Conservation (phyloP, 208 protist genomes). For the Crithidia brevicula region DNA sequence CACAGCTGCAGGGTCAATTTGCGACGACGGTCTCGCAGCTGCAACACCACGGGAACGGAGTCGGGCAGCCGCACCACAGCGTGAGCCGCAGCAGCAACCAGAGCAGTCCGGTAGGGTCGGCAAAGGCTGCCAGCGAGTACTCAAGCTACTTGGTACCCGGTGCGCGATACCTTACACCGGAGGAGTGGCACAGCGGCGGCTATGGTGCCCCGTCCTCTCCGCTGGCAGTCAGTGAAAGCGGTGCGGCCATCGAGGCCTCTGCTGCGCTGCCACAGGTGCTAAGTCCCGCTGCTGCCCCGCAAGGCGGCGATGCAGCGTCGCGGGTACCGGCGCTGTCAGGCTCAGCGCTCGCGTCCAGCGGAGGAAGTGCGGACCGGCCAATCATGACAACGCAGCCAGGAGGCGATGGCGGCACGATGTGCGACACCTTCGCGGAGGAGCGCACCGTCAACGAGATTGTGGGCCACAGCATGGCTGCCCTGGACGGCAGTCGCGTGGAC, state of each 20-base stretch:
- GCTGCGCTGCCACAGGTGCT: not conserved
- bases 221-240: not conserved
- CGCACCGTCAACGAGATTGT: conserved; percentile 49
- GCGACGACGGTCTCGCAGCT: conserved; percentile 6
- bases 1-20: conserved; percentile 29
- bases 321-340: too few species aligned
- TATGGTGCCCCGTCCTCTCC: not conserved
- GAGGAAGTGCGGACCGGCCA: too few species aligned
- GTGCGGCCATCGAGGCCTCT: not conserved
- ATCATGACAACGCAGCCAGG: too few species aligned
- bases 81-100: not conserved
- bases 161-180: conserved; percentile 45
- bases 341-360: too few species aligned
- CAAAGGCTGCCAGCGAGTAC: conserved; percentile 30
- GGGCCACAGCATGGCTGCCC: conserved; percentile 37
- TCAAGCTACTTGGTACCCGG: conserved; percentile 43
- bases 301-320: too few species aligned
- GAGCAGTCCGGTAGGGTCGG: conserved; percentile 13
- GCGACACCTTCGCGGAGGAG: conserved; percentile 21
- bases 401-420: not conserved
- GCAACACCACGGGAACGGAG: not conserved
- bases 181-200: conserved; percentile 25
- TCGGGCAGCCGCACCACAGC: not conserved
- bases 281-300: not conserved
- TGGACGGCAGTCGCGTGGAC: conserved; percentile 19